Conservation (phyloP, 768 basidiomycete genomes). For the Holtermannia corniformis region DNA sequence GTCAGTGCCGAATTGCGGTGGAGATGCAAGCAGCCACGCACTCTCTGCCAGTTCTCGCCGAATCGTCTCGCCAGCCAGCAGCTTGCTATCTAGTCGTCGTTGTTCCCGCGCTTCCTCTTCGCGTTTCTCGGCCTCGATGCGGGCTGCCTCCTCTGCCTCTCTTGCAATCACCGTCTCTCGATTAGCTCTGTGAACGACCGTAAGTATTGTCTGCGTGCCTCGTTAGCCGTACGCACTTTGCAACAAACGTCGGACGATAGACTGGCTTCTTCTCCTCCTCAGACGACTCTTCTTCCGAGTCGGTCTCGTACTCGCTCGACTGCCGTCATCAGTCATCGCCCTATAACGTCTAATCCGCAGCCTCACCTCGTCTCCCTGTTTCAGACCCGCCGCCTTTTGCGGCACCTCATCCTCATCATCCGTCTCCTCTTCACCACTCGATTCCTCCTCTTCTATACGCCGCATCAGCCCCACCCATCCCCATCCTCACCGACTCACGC, state of each 20-base stretch:
- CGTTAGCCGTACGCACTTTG: constrained; percentile 65
- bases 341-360: constrained; percentile 5
- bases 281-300: constrained; percentile 55
- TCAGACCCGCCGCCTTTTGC: constrained; percentile 5
- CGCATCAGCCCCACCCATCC: background rate
- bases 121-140: constrained; percentile 61
- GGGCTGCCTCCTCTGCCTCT: constrained; percentile 52
- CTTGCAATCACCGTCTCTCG: constrained; percentile 45
- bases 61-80: constrained; percentile 90
- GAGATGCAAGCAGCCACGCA: constrained; percentile 44
- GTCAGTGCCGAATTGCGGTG: too few relatives aligned
- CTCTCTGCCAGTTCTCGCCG: constrained; percentile 83
- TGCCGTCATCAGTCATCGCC: constrained; percentile 17
- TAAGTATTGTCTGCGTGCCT: too few relatives aligned
- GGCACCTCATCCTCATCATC: constrained; percentile 29
- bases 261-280: constrained; percentile 53
- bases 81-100: constrained; percentile 75
- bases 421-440: constrained; percentile 27
- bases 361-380: constrained; percentile 29
- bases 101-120: constrained; percentile 71
- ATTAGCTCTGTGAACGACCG: constrained; percentile 12
- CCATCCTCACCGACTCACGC: background rate
- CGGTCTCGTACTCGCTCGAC: constrained; percentile 78
- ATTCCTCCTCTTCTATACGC: constrained; percentile 14
- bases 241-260: constrained; percentile 88